phyloP scores from a whole-genome alignment of 2,329 filamentous ascomycete genomes.

The Cladorrhinum sp. region DNA sequence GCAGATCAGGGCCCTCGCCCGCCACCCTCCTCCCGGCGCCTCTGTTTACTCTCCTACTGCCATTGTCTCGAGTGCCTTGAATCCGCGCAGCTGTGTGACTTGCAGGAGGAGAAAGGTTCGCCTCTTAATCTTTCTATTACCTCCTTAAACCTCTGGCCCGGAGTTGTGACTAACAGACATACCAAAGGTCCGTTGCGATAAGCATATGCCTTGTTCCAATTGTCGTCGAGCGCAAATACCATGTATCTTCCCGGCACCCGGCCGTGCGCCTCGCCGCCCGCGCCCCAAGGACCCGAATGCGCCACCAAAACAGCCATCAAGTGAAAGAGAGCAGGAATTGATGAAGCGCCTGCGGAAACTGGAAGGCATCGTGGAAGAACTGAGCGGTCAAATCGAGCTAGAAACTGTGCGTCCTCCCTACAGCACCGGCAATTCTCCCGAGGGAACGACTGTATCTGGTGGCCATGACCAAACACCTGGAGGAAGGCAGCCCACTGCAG shows the following conservation, averaged over 20 bases:
- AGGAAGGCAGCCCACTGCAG: neutral
- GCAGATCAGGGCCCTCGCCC: constrained; percentile 27
- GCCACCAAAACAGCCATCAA: constrained; percentile 55
- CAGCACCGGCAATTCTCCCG: constrained; percentile 39
- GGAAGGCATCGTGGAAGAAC: constrained; percentile 71
- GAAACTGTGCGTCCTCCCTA: constrained; percentile 43
- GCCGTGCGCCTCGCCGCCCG: constrained; percentile 66
- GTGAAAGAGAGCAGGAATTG: constrained; percentile 64
- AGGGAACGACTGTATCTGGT: constrained; percentile 25
- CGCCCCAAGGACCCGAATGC: constrained; percentile 64
- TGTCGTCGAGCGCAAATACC: constrained; percentile 68
- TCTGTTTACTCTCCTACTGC: constrained; percentile 29
- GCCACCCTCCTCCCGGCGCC: constrained; percentile 29
- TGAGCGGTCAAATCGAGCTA: constrained; percentile 62
- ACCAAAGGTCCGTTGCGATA: constrained; percentile 73
- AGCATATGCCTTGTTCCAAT: constrained; percentile 72
- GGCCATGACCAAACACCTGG: constrained; percentile 26
- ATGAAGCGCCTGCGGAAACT: constrained; percentile 69
- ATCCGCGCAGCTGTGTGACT: constrained; percentile 50
- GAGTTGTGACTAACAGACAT: neutral
- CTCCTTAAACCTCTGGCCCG: neutral
- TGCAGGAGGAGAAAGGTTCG: constrained; percentile 37
- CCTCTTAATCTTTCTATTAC: no score
- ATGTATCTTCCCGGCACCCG: constrained; percentile 72
- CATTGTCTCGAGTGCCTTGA: constrained; percentile 35